Conservation (phyloP, 2,329 filamentous ascomycete genomes). For the Pseudocercospora fijiensis region DNA sequence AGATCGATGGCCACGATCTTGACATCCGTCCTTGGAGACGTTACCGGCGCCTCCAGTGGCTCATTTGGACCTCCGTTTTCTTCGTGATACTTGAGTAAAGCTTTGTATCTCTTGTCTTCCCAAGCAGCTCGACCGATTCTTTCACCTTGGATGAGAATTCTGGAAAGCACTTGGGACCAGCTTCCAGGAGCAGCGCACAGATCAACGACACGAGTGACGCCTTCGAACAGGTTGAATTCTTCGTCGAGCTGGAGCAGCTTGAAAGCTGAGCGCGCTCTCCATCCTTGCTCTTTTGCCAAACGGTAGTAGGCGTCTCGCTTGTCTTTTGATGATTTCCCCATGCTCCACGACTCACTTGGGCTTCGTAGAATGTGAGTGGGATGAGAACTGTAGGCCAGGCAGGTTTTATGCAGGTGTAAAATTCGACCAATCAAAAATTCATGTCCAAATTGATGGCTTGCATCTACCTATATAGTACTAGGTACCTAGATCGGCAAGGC, state of each 20-base stretch:
- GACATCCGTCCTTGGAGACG: constrained; percentile 54
- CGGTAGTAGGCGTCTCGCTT: constrained; percentile 98
- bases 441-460: not conserved
- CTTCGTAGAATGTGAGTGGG: not conserved
- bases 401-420: not conserved
- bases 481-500: too few relatives aligned
- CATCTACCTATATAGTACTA: too few relatives aligned
- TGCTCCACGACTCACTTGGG: constrained; percentile 9
- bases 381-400: not conserved
- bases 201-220: constrained; percentile 90
- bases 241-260: constrained; percentile 94
- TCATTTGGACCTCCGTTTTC: not conserved
- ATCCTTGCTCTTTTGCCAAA: constrained; percentile 97
- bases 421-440: not conserved
- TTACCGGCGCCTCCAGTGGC: not conserved
- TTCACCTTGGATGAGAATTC: constrained; percentile 90
- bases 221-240: constrained; percentile 92
- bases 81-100: constrained; percentile 26
- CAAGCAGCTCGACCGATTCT: constrained; percentile 82
- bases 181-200: constrained; percentile 93
- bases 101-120: constrained; percentile 74
- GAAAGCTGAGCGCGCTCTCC: constrained; percentile 93
- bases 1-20: constrained; percentile 95
- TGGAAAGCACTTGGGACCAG: constrained; percentile 95
- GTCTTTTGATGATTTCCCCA: constrained; percentile 87